Conservation (phyloP, 1,284 basidiomycete species). For the Flammula alnicola region DNA sequence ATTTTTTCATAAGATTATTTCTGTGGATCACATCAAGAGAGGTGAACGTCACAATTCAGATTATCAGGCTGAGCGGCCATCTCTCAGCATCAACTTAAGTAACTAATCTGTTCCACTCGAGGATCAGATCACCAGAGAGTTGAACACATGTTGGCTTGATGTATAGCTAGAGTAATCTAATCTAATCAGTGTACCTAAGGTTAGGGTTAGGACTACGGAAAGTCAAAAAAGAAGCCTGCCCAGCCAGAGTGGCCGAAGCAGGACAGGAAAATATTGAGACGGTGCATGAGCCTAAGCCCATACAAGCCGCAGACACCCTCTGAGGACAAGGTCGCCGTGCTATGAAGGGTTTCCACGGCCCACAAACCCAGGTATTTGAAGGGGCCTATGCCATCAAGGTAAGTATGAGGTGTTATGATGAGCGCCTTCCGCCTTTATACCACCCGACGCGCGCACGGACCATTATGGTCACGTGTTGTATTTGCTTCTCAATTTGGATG, state of each 20-base stretch:
- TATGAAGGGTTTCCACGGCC: slow-evolving; percentile 55
- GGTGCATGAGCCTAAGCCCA: slow-evolving; percentile 69
- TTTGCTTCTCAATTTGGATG: not conserved
- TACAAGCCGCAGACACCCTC: slow-evolving; percentile 59
- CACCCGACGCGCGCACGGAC: slow-evolving; percentile 36
- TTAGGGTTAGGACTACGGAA: slow-evolving; percentile 45
- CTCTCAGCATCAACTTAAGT: too few species aligned
- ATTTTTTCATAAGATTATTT: too few species aligned
- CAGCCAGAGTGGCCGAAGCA: slow-evolving; percentile 60
- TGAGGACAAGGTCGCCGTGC: slow-evolving; percentile 76
- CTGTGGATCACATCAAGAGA: too few species aligned
- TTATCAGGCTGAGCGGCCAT: too few species aligned
- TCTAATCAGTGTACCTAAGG: slow-evolving; percentile 32
- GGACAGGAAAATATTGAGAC: slow-evolving; percentile 75
- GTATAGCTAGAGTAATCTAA: not conserved
- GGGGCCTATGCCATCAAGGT: slow-evolving; percentile 50
- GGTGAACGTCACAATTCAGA: too few species aligned
- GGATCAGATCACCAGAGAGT: not conserved
- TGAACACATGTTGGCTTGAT: not conserved
- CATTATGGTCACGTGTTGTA: slow-evolving; percentile 26
- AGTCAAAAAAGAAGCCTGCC: slow-evolving; percentile 45
- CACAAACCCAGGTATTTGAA: slow-evolving; percentile 46
- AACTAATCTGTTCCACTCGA: too few species aligned
- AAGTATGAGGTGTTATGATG: slow-evolving; percentile 39
- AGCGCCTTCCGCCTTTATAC: slow-evolving; percentile 31